Evolutionary conservation across 164 flowering plant species (phyloP).

Genomic region (Berberis thunbergii): DNA sequence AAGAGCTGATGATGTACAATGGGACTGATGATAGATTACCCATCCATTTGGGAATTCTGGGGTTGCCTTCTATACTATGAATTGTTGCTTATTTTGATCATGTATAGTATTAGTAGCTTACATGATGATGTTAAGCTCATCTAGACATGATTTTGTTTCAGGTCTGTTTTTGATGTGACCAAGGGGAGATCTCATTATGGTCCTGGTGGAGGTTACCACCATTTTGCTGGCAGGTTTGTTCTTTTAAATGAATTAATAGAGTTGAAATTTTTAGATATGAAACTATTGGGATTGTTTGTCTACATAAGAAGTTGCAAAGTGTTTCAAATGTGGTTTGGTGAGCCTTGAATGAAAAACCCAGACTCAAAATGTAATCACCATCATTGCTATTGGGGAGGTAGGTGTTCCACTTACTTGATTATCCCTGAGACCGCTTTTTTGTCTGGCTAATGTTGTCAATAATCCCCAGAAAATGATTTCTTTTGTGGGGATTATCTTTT

Average conservation of each 20-base stretch:
- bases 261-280: background rate
- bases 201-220: conserved; percentile 71
- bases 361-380: no score
- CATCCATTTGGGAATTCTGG: conserved; percentile 65
- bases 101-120: background rate
- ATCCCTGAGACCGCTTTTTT: no score
- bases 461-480: no score
- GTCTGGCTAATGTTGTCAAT: no score
- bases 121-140: background rate
- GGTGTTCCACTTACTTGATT: background rate
- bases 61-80: conserved; percentile 21
- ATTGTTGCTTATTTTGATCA: background rate
- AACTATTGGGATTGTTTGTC: background rate
- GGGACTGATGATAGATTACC: conserved; percentile 63
- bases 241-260: background rate
- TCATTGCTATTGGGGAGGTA: background rate
- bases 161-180: conserved; percentile 93
- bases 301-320: background rate
- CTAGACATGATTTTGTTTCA: conserved; percentile 11
- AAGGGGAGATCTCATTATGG: conserved; percentile 91
- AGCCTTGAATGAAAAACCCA: background rate
- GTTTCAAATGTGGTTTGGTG: background rate
- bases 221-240: conserved; percentile 83
- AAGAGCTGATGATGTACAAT: conserved; percentile 58
- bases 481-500: no score